Conservation (phyloP, 1,284 basidiomycete genomes). For the Sporisorium reilianum region DNA sequence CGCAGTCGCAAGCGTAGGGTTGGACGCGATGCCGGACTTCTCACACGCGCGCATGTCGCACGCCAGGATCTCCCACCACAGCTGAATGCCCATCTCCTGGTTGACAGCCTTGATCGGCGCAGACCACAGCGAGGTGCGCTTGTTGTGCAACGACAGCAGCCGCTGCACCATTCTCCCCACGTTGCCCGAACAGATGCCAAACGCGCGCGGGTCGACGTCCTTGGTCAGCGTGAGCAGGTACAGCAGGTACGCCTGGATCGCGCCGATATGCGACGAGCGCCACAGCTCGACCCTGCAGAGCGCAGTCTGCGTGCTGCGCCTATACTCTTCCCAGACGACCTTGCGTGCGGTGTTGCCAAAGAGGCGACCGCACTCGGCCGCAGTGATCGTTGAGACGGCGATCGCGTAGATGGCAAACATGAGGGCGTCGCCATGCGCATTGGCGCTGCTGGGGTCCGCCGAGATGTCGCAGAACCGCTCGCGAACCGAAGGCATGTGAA, state of each 20-base stretch:
- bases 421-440: slow-evolving; percentile 11
- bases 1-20: slow-evolving; percentile 10
- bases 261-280: slow-evolving; percentile 8
- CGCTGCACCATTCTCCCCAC: slow-evolving; percentile 14
- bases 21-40: slow-evolving; percentile 18
- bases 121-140: background rate
- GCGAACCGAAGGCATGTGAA: slow-evolving; percentile 17
- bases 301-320: slow-evolving; percentile 19
- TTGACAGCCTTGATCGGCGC: background rate
- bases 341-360: background rate
- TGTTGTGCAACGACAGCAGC: slow-evolving; percentile 2
- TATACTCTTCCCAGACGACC: slow-evolving; percentile 1
- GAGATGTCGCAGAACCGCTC: slow-evolving; percentile 21
- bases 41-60: slow-evolving; percentile 25
- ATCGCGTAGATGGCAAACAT: slow-evolving; percentile 16
- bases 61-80: slow-evolving; percentile 24
- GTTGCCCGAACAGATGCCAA: slow-evolving; percentile 8
- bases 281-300: slow-evolving; percentile 13
- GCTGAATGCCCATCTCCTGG: slow-evolving; percentile 12
- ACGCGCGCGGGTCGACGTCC: slow-evolving; percentile 19
- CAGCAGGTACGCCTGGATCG: slow-evolving; percentile 21
- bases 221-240: slow-evolving; percentile 16
- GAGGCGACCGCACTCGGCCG: slow-evolving; percentile 9
- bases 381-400: slow-evolving; percentile 4
- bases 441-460: background rate